phyloP scores from a whole-genome alignment of 345 rosid species.

The Carallia brachiata region DNA sequence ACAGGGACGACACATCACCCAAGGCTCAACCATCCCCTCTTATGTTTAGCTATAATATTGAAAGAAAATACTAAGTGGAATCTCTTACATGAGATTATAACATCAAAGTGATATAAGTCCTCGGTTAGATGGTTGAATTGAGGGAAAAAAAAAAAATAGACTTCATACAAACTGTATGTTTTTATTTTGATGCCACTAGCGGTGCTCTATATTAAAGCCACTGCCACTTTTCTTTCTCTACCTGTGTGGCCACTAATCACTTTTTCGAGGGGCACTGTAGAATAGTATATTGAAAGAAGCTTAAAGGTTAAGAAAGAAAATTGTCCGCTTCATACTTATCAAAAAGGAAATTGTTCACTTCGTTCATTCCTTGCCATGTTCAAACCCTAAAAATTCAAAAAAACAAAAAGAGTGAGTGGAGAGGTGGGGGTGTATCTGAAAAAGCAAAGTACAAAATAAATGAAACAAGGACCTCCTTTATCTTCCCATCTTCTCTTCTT shows the following conservation, averaged over 20 bases:
- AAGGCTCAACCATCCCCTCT: slow-evolving; percentile 12
- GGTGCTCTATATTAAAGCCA: slow-evolving; percentile 8
- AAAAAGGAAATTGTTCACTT: too few species aligned
- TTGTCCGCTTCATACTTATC: slow-evolving; percentile 5
- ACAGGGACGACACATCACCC: slow-evolving; percentile 34
- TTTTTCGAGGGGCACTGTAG: slow-evolving; percentile 20
- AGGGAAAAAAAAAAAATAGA: too few species aligned
- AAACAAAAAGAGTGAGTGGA: slow-evolving; percentile 27
- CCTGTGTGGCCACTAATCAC: slow-evolving; percentile 37
- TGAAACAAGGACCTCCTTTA: slow-evolving; percentile 29
- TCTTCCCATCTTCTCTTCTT: slow-evolving; percentile 36
- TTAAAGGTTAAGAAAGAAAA: slow-evolving; percentile 29
- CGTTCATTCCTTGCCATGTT: neutral
- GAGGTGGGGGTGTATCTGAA: neutral
- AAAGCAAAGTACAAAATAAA: slow-evolving; percentile 36
- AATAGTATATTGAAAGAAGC: slow-evolving; percentile 20
- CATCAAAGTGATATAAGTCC: too few species aligned
- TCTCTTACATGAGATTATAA: too few species aligned
- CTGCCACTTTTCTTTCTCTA: slow-evolving; percentile 5
- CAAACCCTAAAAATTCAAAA: slow-evolving; percentile 36
- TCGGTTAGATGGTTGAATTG: too few species aligned
- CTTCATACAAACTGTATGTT: too few species aligned
- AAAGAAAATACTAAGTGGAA: neutral
- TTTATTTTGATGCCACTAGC: too few species aligned
- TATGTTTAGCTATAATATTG: neutral